Evolutionary conservation across 2,329 filamentous ascomycete species (phyloP).

Genomic region (Pestalotiopsis sp.): DNA sequence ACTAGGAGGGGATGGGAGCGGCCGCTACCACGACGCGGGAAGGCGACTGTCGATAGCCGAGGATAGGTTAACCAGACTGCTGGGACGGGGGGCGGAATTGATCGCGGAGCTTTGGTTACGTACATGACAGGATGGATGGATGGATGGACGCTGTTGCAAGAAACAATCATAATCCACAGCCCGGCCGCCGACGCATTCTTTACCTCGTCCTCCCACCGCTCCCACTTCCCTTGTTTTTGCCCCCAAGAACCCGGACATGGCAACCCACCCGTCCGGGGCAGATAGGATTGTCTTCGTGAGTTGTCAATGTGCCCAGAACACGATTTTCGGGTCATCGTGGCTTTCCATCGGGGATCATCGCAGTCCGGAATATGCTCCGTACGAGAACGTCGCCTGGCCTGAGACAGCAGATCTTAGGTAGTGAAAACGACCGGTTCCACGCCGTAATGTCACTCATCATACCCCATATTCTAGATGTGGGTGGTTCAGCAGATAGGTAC

Average conservation of each 20-base stretch:
- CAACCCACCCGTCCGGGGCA: too few species aligned
- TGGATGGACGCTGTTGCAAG: too few species aligned
- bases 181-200: too few species aligned
- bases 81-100: conserved; percentile 1
- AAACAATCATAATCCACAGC: too few species aligned
- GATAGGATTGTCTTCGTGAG: background rate
- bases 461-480: too few species aligned
- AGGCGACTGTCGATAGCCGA: conserved; percentile 7
- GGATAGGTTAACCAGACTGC: conserved; percentile 9
- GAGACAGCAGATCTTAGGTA: background rate
- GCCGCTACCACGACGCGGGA: background rate
- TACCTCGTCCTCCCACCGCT: too few species aligned
- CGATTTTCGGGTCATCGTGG: background rate
- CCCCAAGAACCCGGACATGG: too few species aligned
- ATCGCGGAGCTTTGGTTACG: background rate
- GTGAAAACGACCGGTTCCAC: too few species aligned
- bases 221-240: too few species aligned
- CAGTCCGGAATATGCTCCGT: background rate
- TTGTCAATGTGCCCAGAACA: background rate
- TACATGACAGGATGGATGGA: background rate
- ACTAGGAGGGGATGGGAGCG: background rate
- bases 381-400: background rate
- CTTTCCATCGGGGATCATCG: background rate
- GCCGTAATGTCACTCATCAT: too few species aligned
- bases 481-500: background rate